Evolutionary conservation across 441 rosid genomes (phyloP).

Genomic region (Corymbia citriodora): DNA sequence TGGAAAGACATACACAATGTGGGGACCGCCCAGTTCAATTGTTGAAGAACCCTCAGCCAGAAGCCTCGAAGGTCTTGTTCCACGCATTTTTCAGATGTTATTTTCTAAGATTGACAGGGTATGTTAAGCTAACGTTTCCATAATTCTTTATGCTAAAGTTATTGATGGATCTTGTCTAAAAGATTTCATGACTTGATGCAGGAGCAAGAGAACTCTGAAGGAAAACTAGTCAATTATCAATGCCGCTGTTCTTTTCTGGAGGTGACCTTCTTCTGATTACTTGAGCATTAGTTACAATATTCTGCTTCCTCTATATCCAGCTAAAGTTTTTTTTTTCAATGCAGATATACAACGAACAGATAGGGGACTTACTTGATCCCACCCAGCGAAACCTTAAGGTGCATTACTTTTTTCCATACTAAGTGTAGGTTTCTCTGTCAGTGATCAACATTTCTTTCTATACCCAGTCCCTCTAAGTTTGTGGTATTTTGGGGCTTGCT

Average conservation of each 20-base stretch:
- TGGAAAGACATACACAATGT: slow-evolving; percentile 91
- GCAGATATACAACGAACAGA: slow-evolving; percentile 82
- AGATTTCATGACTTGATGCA: slow-evolving; percentile 13
- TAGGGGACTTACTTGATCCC: slow-evolving; percentile 86
- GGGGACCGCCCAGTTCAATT: slow-evolving; percentile 97
- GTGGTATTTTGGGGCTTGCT: neutral
- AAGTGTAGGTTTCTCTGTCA: neutral
- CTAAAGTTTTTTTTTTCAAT: neutral
- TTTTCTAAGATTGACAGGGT: slow-evolving; percentile 76
- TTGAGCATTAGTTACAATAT: neutral
- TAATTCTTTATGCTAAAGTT: neutral
- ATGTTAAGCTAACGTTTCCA: slow-evolving; percentile 13
- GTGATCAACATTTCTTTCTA: neutral
- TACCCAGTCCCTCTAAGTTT: neutral
- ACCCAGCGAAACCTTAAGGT: slow-evolving; percentile 92
- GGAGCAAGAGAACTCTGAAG: slow-evolving; percentile 65
- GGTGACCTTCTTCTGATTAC: slow-evolving; percentile 33
- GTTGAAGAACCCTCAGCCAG: slow-evolving; percentile 71
- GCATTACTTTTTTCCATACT: neutral
- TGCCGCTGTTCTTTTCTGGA: slow-evolving; percentile 96
- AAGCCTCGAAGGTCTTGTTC: slow-evolving; percentile 76
- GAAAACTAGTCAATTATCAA: slow-evolving; percentile 73
- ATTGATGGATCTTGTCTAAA: neutral
- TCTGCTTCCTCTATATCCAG: neutral
- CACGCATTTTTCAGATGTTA: slow-evolving; percentile 76